These are phyloP conservation scores for Colletotrichum zoysiae DNA, from an alignment of 2,329 filamentous ascomycete species.

Conservation along the genomic window DNA sequence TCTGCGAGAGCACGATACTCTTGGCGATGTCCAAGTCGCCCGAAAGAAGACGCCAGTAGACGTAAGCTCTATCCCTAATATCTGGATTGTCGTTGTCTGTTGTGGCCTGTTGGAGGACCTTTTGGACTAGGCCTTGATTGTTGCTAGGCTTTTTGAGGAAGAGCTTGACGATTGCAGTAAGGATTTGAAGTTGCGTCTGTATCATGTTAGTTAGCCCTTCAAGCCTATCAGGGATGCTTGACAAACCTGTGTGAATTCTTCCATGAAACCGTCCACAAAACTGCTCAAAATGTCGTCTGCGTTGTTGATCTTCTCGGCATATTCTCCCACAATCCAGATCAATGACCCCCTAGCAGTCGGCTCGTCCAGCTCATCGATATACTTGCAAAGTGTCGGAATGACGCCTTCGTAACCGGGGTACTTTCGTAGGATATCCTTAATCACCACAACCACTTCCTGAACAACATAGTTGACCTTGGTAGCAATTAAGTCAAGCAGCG, in stretches of 20 bases:
- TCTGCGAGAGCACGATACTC: slow-evolving; percentile 92
- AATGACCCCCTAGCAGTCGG: slow-evolving; percentile 89
- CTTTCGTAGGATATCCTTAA: slow-evolving; percentile 98
- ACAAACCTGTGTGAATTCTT: slow-evolving; percentile 92
- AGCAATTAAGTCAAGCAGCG: slow-evolving; percentile 91
- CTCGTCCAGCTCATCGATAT: slow-evolving; percentile 97
- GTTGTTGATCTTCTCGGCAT: slow-evolving; percentile 99
- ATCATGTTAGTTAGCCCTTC: slow-evolving; percentile 39
- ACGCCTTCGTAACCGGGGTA: slow-evolving; percentile 98
- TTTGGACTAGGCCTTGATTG: slow-evolving; percentile 91
- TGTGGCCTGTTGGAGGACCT: slow-evolving; percentile 92
- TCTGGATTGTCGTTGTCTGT: slow-evolving; percentile 98
- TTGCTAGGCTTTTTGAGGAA: slow-evolving; percentile 97
- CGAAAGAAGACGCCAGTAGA: slow-evolving; percentile 97
- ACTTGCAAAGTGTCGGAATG: slow-evolving; percentile 94
- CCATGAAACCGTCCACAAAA: slow-evolving; percentile 94
- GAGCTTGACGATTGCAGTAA: slow-evolving; percentile 96
- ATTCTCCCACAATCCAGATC: slow-evolving; percentile 99
- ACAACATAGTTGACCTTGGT: slow-evolving; percentile 99
- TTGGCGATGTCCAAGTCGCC: slow-evolving; percentile 90
- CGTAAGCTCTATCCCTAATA: slow-evolving; percentile 95
- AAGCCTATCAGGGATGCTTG: neutral
- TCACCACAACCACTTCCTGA: slow-evolving; percentile 97
- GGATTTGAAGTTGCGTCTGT: slow-evolving; percentile 95
- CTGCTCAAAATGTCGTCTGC: slow-evolving; percentile 93